Conservation (phyloP, 1,284 basidiomycete genomes). For the Ustilago trichophora region DNA sequence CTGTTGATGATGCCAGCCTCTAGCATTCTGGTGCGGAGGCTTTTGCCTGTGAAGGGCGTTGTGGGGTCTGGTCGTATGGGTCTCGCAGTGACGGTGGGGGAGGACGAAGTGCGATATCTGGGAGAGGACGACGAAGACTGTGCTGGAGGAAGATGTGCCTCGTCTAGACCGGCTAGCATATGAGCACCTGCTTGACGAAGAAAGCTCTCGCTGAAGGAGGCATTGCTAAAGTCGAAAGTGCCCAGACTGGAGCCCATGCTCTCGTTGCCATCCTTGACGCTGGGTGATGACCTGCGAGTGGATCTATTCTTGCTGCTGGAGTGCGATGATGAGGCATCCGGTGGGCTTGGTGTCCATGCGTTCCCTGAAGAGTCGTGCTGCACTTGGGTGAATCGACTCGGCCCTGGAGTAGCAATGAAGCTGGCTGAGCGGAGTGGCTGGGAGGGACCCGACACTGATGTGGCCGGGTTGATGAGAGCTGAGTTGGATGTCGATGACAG, state of each 20-base stretch:
- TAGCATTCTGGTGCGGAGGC: conserved; percentile 24
- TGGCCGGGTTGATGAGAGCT: not conserved
- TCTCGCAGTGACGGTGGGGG: conserved; percentile 26
- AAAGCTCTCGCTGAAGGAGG: conserved; percentile 60
- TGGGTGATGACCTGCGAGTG: not conserved
- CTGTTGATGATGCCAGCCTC: conserved; percentile 35
- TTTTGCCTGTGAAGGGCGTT: conserved; percentile 34
- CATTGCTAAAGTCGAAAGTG: conserved; percentile 46
- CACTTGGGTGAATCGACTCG: not conserved
- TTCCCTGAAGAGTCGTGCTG: not conserved
- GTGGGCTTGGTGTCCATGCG: conserved; percentile 32
- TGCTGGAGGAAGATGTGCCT: conserved; percentile 5
- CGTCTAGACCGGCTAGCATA: conserved; percentile 49
- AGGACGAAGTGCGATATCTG: conserved; percentile 13
- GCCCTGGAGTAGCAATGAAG: conserved; percentile 4
- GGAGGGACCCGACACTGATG: not conserved
- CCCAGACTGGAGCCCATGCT: conserved; percentile 37
- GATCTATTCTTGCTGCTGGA: conserved; percentile 7
- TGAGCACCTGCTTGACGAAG: conserved; percentile 52
- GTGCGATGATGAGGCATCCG: conserved; percentile 18
- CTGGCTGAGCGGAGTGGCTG: not conserved
- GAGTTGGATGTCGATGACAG: not conserved
- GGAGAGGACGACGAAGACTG: conserved; percentile 12
- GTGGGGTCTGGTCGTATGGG: conserved; percentile 16
- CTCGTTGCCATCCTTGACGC: conserved; percentile 12